Percentiles rank a stretch among this genome's conserved stretches.
phyloP scores from a whole-genome alignment of 371 early-diverging fungal species.

The Mucor mucedo region DNA sequence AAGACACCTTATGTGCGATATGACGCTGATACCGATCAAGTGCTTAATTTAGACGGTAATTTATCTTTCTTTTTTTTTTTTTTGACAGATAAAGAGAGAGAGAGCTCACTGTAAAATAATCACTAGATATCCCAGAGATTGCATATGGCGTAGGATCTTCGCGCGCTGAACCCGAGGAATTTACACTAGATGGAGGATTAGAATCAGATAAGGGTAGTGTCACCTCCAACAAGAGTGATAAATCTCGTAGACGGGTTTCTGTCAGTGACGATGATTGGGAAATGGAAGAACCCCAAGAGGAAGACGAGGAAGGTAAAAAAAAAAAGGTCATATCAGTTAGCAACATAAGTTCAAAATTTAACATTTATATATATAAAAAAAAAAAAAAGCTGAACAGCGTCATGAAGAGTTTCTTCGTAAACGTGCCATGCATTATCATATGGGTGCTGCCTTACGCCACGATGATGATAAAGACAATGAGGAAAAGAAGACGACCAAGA shows the following conservation, averaged over 20 bases:
- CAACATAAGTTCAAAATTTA: neutral
- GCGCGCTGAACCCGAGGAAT: conserved; percentile 45
- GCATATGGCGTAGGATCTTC: conserved; percentile 12
- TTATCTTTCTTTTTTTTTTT: too few relatives aligned
- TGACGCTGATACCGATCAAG: conserved; percentile 78
- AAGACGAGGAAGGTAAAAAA: conserved; percentile 30
- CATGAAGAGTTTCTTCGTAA: conserved; percentile 74
- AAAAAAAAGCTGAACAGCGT: conserved; percentile 37
- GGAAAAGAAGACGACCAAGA: conserved; percentile 16
- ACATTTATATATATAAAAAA: too few relatives aligned
- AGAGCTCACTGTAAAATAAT: neutral
- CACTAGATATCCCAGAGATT: conserved; percentile 19
- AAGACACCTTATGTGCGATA: conserved; percentile 94
- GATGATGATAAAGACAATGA: conserved; percentile 34
- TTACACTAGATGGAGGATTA: conserved; percentile 47
- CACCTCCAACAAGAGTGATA: conserved; percentile 32
- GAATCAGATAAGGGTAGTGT: conserved; percentile 52
- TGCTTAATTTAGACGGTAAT: conserved; percentile 61
- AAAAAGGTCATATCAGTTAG: neutral
- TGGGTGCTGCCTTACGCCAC: conserved; percentile 42
- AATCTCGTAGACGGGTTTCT: conserved; percentile 34
- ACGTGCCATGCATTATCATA: conserved; percentile 83
- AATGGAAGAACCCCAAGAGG: conserved; percentile 51
- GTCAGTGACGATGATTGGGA: conserved; percentile 59
- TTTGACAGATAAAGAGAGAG: too few relatives aligned